Evolutionary conservation across 2,329 filamentous ascomycete genomes (phyloP).

Genomic region (Aspergillus ochraceus): DNA sequence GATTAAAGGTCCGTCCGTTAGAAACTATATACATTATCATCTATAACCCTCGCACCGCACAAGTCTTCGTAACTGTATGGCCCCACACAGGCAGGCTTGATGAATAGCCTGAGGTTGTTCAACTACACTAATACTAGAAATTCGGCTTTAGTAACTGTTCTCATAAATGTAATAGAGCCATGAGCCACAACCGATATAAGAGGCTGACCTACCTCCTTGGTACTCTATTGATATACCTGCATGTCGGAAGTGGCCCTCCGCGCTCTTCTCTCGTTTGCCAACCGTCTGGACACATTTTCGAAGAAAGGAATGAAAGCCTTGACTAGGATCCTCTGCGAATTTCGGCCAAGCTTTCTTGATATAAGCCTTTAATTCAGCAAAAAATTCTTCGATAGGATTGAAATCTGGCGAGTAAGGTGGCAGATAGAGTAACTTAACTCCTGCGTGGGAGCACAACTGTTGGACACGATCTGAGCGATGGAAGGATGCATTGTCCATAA

Average conservation of each 20-base stretch:
- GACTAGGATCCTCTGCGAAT: slow-evolving; percentile 19
- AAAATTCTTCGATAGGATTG: slow-evolving; percentile 40
- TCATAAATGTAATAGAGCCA: too few relatives aligned
- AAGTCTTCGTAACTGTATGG: too few relatives aligned
- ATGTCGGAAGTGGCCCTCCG: slow-evolving; percentile 29
- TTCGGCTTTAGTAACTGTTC: too few relatives aligned
- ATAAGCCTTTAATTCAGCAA: slow-evolving; percentile 37
- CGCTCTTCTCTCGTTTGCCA: slow-evolving; percentile 23
- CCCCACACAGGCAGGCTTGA: too few relatives aligned
- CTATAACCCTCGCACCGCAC: too few relatives aligned
- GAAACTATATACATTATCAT: too few relatives aligned
- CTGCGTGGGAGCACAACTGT: slow-evolving; percentile 30
- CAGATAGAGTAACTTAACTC: slow-evolving; percentile 35
- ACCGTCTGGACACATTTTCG: slow-evolving; percentile 28
- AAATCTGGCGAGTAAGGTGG: slow-evolving; percentile 39
- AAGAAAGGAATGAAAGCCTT: slow-evolving; percentile 28
- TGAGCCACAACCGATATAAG: too few relatives aligned
- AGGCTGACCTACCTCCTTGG: background rate
- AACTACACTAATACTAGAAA: too few relatives aligned
- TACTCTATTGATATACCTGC: slow-evolving; percentile 16
- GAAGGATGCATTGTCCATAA: slow-evolving; percentile 35
- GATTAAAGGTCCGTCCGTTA: too few relatives aligned
- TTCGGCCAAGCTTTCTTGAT: slow-evolving; percentile 30
- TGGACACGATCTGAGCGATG: slow-evolving; percentile 28
- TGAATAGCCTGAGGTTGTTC: too few relatives aligned